phyloP scores from a whole-genome alignment of 2,329 filamentous ascomycete genomes.

The Huntiella abstrusa region DNA sequence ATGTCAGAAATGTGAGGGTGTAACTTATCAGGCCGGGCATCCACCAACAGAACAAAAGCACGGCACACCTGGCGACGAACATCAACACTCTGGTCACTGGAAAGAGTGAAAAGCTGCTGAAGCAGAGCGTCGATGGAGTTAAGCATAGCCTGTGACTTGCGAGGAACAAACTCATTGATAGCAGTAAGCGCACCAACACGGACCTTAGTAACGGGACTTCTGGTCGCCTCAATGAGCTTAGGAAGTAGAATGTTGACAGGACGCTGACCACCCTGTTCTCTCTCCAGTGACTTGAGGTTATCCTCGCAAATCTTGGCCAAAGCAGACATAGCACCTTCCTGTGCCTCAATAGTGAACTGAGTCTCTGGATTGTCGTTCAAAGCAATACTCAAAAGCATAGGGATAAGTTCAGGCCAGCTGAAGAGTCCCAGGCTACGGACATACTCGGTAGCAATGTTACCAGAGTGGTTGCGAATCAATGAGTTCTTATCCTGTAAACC shows the following conservation, averaged over 20 bases:
- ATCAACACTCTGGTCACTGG: constrained; percentile 57
- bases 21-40: constrained; percentile 77
- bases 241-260: constrained; percentile 79
- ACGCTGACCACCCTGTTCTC: constrained; percentile 72
- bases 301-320: constrained; percentile 94
- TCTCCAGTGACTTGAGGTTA: constrained; percentile 69
- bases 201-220: constrained; percentile 56
- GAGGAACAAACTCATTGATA: constrained; percentile 81
- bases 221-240: constrained; percentile 73
- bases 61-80: constrained; percentile 87
- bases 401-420: constrained; percentile 78
- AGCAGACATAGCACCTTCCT: constrained; percentile 87
- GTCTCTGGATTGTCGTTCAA: constrained; percentile 43
- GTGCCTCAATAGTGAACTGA: constrained; percentile 48
- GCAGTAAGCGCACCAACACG: constrained; percentile 61
- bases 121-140: constrained; percentile 66
- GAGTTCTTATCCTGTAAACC: constrained; percentile 64
- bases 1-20: constrained; percentile 71
- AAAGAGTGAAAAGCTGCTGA: constrained; percentile 62
- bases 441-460: constrained; percentile 86
- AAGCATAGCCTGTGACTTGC: constrained; percentile 65
- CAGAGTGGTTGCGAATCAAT: constrained; percentile 75
- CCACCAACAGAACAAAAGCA: constrained; percentile 79
- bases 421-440: constrained; percentile 69
- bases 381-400: constrained; percentile 62